Evolutionary conservation across 176 grass and related monocot species (phyloP).

Genomic region (Lolium rigidum): DNA sequence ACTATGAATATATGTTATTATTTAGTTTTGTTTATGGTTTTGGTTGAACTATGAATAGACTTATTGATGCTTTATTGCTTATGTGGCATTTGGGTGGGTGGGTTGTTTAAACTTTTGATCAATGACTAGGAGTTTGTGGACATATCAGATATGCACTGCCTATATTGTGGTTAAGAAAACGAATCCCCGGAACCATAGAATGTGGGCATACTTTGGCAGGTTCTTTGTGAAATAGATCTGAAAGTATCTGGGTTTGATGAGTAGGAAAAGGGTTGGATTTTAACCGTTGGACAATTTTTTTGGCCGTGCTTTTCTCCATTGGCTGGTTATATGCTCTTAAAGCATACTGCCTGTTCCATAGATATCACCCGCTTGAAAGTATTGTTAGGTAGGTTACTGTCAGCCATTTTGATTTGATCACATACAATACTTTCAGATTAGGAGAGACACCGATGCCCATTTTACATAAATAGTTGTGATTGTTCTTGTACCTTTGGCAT

Average conservation of each 20-base stretch:
- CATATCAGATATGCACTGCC: neutral
- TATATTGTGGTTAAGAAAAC: neutral
- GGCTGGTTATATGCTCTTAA: neutral
- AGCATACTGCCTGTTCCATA: neutral
- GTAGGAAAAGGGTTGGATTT: neutral
- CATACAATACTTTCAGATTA: constrained; percentile 23
- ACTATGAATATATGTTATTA: no score
- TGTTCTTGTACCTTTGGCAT: constrained; percentile 43
- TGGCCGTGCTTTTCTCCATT: neutral
- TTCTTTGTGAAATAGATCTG: constrained; percentile 26
- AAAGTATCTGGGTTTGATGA: no score
- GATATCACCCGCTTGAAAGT: neutral
- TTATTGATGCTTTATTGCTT: neutral
- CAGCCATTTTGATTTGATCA: neutral
- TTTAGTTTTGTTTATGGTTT: no score
- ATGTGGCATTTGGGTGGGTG: neutral
- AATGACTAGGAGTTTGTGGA: neutral
- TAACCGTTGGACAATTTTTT: constrained; percentile 7
- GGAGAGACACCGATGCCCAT: constrained; percentile 5
- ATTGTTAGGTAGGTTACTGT: constrained; percentile 30
- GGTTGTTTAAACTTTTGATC: neutral
- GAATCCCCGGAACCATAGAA: neutral
- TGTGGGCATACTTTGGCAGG: neutral
- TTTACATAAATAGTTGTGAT: constrained; percentile 19
- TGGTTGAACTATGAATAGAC: constrained; percentile 6